These are phyloP conservation scores for Globisporangium splendens DNA, from an alignment of 352 stramenopile genomes.

Conservation along the genomic window DNA sequence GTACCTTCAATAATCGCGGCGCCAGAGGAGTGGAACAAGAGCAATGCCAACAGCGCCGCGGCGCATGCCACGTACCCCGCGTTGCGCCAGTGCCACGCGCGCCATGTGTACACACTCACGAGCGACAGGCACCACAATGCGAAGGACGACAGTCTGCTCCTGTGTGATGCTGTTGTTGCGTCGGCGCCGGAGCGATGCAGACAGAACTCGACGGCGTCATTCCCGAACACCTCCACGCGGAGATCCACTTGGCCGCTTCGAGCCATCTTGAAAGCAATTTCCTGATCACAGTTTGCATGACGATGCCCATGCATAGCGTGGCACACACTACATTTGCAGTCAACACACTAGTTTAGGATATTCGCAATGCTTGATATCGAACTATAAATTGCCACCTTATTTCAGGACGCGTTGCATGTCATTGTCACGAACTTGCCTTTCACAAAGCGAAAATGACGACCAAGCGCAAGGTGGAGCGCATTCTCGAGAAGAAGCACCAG, in stretches of 20 bases:
- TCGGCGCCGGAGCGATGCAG: conserved; percentile 17
- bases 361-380: background rate
- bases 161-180: background rate
- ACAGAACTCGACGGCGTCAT: conserved; percentile 52
- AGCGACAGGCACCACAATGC: background rate
- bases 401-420: too few relatives aligned
- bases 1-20: conserved; percentile 12
- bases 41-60: conserved; percentile 3
- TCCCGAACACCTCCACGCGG: conserved; percentile 40
- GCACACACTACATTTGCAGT: background rate
- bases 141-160: background rate
- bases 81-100: conserved; percentile 12
- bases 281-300: background rate
- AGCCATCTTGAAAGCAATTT: conserved; percentile 1
- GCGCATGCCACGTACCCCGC: background rate
- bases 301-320: background rate
- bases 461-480: conserved; percentile 48
- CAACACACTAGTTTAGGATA: background rate
- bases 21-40: conserved; percentile 1
- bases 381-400: too few relatives aligned
- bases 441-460: conserved; percentile 5
- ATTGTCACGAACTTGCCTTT: background rate
- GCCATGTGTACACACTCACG: conserved; percentile 13
- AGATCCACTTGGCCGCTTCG: conserved; percentile 36
- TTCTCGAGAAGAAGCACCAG: conserved; percentile 34